Evolutionary conservation across 495 filamentous ascomycete species (phyloP).

Genomic region (Penicillium argentinense): DNA sequence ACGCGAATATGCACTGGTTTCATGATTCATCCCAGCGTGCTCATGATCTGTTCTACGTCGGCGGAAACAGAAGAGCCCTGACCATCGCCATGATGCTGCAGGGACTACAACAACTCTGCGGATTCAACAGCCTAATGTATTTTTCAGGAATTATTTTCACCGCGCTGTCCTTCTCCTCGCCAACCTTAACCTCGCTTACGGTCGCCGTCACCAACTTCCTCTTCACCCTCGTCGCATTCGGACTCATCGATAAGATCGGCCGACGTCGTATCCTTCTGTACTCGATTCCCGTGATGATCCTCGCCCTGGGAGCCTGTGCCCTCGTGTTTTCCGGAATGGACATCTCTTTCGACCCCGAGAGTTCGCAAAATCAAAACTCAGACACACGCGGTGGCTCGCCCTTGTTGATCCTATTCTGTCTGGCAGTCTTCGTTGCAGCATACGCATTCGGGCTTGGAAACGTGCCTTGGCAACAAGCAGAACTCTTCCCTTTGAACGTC

Average conservation of each 20-base stretch:
- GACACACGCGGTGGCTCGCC: conserved; percentile 14
- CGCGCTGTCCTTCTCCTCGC: conserved; percentile 73
- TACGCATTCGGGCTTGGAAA: conserved; percentile 90
- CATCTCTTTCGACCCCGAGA: conserved; percentile 11
- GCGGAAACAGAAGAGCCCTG: conserved; percentile 73
- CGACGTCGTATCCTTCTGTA: conserved; percentile 77
- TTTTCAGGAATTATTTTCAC: conserved; percentile 90
- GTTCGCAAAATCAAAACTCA: background rate
- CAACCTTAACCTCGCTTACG: conserved; percentile 76
- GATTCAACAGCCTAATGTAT: conserved; percentile 95
- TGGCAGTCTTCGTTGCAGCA: conserved; percentile 79
- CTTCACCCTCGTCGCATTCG: conserved; percentile 75
- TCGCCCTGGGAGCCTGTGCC: conserved; percentile 66
- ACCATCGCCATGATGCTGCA: conserved; percentile 84
- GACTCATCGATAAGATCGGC: conserved; percentile 77
- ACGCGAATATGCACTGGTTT: conserved; percentile 25
- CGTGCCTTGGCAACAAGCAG: conserved; percentile 91
- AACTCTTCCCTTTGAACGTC: conserved; percentile 83
- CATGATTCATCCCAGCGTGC: conserved; percentile 41
- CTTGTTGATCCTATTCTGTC: conserved; percentile 62
- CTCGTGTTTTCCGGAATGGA: conserved; percentile 64
- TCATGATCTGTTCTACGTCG: conserved; percentile 55
- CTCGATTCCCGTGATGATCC: conserved; percentile 81
- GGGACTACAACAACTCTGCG: conserved; percentile 84
- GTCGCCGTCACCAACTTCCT: conserved; percentile 83